Evolutionary conservation across 805 yeast species (phyloP).

Genomic region (Metschnikowia amazonensis): DNA sequence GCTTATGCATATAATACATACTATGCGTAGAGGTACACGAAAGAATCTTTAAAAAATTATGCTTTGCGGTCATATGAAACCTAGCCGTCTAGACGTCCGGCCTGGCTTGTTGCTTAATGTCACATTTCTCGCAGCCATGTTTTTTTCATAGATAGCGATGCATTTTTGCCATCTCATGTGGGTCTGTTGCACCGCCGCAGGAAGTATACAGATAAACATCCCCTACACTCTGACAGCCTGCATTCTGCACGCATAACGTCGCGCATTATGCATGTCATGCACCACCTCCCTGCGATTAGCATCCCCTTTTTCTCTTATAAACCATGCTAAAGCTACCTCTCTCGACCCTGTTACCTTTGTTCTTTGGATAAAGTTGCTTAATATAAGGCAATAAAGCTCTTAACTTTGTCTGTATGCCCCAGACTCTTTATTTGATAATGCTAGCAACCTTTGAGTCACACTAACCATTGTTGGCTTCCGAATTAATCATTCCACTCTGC

Average conservation of each 20-base stretch:
- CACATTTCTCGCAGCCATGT: neutral
- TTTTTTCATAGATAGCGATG: too few relatives aligned
- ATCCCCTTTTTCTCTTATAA: slow-evolving; percentile 2
- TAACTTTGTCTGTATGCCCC: neutral
- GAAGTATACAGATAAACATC: neutral
- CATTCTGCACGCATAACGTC: slow-evolving; percentile 2
- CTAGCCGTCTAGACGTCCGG: neutral
- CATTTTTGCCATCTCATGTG: too few relatives aligned
- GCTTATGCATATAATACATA: slow-evolving; percentile 1
- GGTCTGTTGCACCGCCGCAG: neutral
- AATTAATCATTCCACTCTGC: neutral
- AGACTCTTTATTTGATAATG: neutral
- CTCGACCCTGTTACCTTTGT: neutral
- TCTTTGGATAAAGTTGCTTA: neutral
- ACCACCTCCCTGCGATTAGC: slow-evolving; percentile 7
- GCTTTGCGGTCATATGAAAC: neutral
- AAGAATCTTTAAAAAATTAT: neutral
- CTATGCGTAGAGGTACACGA: neutral
- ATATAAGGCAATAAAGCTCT: neutral
- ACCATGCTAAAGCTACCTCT: neutral
- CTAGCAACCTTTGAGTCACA: neutral
- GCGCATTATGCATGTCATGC: slow-evolving; percentile 5
- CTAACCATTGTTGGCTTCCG: neutral
- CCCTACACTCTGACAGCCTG: neutral
- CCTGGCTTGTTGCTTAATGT: neutral